These are phyloP conservation scores for Candida vaughaniae DNA, from an alignment of 805 yeast genomes.

Conservation along the genomic window DNA sequence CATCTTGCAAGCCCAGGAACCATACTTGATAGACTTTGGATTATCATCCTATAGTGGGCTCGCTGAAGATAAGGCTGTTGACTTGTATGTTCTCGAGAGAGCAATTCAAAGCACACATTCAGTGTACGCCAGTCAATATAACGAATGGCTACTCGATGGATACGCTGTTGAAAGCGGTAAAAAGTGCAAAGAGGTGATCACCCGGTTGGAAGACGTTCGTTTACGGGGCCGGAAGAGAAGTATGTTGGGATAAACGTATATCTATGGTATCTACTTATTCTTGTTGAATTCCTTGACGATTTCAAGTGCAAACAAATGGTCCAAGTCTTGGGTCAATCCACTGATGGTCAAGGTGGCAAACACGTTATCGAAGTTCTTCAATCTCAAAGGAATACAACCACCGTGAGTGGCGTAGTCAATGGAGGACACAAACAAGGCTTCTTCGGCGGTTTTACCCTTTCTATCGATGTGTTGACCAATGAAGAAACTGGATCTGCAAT, in stretches of 20 bases:
- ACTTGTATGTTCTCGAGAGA: slow-evolving; percentile 87
- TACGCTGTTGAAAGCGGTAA: slow-evolving; percentile 43
- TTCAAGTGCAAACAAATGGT: slow-evolving; percentile 48
- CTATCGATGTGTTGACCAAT: slow-evolving; percentile 43
- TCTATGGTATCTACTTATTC: not conserved
- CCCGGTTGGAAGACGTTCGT: slow-evolving; percentile 78
- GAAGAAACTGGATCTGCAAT: slow-evolving; percentile 46
- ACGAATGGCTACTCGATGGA: slow-evolving; percentile 71
- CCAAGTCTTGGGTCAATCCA: slow-evolving; percentile 56
- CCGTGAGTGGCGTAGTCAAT: slow-evolving; percentile 53
- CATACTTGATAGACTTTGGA: slow-evolving; percentile 88
- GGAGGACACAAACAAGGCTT: slow-evolving; percentile 38
- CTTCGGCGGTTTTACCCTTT: slow-evolving; percentile 36
- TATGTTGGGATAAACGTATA: slow-evolving; percentile 64
- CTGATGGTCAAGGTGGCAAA: slow-evolving; percentile 53
- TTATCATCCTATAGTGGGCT: slow-evolving; percentile 71
- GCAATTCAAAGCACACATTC: slow-evolving; percentile 93
- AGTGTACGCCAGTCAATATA: slow-evolving; percentile 59
- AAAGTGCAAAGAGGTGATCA: slow-evolving; percentile 51
- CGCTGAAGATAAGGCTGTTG: slow-evolving; percentile 96
- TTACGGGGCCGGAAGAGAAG: slow-evolving; percentile 93
- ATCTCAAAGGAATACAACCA: slow-evolving; percentile 53
- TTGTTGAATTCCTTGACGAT: slow-evolving; percentile 19
- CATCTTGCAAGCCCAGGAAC: slow-evolving; percentile 45
- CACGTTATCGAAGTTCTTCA: slow-evolving; percentile 33